These are phyloP conservation scores for Parsonsia alboflavescens DNA, from an alignment of 257 asterid species.

Conservation along the genomic window DNA sequence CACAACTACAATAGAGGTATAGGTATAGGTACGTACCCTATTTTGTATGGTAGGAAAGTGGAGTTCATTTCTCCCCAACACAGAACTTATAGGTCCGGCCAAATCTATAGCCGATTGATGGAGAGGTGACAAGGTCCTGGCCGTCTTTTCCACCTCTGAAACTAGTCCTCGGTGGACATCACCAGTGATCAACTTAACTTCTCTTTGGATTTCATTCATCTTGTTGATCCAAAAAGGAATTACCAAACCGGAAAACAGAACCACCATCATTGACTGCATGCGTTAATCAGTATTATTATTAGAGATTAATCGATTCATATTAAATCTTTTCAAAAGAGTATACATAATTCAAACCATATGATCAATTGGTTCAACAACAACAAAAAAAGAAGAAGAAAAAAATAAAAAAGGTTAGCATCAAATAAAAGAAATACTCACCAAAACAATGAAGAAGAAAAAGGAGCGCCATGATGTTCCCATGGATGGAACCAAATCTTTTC, in stretches of 20 bases:
- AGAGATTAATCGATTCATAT: too few relatives aligned
- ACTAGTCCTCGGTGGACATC: conserved; percentile 20
- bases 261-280: conserved; percentile 41
- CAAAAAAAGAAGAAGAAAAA: too few relatives aligned
- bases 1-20: too few relatives aligned
- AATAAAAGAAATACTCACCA: background rate
- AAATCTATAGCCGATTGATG: conserved; percentile 9
- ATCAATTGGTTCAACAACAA: too few relatives aligned
- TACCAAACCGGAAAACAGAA: conserved; percentile 35
- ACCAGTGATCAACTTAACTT: conserved; percentile 21
- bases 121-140: conserved; percentile 16
- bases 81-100: conserved; percentile 3
- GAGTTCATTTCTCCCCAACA: conserved; percentile 1
- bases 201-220: conserved; percentile 27
- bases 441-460: background rate
- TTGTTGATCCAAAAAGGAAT: conserved; percentile 40
- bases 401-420: too few relatives aligned
- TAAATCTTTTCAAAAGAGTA: background rate
- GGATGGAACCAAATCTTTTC: background rate
- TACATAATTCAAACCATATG: background rate
- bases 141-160: conserved; percentile 17
- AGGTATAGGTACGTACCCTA: conserved; percentile 10
- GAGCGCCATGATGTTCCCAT: background rate
- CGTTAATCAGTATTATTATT: background rate
- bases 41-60: conserved; percentile 10